Percentiles rank a stretch among this genome's conserved stretches.
Evolutionary conservation across 2,329 filamentous ascomycete species (phyloP).

Genomic region (Westerdykella ornata): DNA sequence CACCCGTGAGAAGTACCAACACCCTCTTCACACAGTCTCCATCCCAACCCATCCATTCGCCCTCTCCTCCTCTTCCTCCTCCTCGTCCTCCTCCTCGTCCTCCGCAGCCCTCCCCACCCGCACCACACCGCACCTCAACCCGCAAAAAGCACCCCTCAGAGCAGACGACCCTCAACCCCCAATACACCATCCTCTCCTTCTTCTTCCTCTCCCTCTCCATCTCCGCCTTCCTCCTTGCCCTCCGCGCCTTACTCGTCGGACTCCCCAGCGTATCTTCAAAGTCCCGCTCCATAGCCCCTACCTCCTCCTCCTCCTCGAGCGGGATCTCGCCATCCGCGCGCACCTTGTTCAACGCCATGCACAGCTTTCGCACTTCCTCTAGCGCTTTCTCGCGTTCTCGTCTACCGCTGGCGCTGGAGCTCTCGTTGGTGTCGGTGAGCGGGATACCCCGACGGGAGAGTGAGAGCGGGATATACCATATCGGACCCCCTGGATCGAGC

Average conservation of each 20-base stretch:
- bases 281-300: not conserved
- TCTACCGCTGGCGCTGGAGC: too few relatives aligned
- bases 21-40: not conserved
- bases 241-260: too few relatives aligned
- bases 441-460: not conserved
- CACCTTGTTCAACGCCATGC: not conserved
- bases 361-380: not conserved
- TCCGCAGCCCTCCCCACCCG: not conserved
- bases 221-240: not conserved
- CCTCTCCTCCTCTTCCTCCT: not conserved
- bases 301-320: not conserved
- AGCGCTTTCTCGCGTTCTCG: not conserved
- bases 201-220: not conserved
- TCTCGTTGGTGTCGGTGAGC: not conserved
- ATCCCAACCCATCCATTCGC: conserved; percentile 1
- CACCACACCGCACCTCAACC: conserved; percentile 1
- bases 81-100: too few relatives aligned
- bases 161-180: conserved; percentile 1
- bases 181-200: not conserved
- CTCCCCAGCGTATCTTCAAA: too few relatives aligned
- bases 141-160: conserved; percentile 2
- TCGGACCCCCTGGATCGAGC: too few relatives aligned
- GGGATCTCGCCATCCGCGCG: not conserved
- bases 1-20: not conserved
- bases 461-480: too few relatives aligned